Conservation (phyloP, 2,329 filamentous ascomycete genomes). For the Ceratocystis diversiconidia region DNA sequence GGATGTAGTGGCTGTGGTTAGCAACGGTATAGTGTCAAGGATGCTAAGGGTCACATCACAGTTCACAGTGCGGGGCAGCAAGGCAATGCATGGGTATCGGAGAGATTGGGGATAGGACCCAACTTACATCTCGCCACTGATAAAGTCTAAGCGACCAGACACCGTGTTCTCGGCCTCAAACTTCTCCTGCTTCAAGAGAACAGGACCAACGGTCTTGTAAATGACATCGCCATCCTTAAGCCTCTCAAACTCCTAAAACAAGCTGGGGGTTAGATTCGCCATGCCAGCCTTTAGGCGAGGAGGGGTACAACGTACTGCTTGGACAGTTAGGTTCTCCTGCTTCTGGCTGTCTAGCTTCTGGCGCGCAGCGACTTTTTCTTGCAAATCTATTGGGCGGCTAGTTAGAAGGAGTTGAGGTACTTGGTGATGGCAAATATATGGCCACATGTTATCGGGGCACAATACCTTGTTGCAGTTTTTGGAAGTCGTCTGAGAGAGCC, state of each 20-base stretch:
- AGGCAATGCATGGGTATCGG: not conserved
- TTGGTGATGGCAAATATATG: not conserved
- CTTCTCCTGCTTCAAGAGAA: constrained; percentile 88
- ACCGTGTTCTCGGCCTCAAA: constrained; percentile 81
- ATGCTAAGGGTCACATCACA: not conserved
- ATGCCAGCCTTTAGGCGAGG: not conserved
- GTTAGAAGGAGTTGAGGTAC: not conserved
- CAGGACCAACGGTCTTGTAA: constrained; percentile 89
- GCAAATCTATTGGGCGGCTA: constrained; percentile 49
- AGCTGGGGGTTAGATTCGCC: constrained; percentile 19
- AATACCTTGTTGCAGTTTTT: constrained; percentile 68
- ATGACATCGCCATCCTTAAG: constrained; percentile 74
- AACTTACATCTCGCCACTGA: constrained; percentile 78
- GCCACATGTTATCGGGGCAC: not conserved
- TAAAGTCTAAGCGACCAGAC: constrained; percentile 80
- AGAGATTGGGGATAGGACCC: not conserved
- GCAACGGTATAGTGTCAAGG: not conserved
- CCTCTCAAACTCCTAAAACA: constrained; percentile 58
- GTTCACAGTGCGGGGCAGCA: not conserved
- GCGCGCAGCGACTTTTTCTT: constrained; percentile 58
- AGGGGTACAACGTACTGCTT: constrained; percentile 44
- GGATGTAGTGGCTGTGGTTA: constrained; percentile 19
- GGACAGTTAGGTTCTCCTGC: constrained; percentile 80
- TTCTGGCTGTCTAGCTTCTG: constrained; percentile 90
- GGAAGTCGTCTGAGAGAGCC: constrained; percentile 71